phyloP scores from a whole-genome alignment of 441 rosid genomes.

The Arabidopsis hybrid region DNA sequence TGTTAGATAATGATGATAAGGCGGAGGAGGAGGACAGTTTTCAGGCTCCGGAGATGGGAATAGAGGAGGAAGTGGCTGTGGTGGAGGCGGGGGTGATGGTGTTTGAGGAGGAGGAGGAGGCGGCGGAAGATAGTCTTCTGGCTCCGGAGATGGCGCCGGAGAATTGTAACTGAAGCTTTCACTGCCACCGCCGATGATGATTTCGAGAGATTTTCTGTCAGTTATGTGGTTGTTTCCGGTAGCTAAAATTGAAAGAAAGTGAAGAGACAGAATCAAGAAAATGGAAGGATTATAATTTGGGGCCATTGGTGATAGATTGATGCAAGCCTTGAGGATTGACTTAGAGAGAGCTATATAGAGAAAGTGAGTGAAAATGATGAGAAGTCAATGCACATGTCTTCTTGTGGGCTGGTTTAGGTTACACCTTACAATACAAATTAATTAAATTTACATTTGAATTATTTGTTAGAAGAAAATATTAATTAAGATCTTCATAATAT shows the following conservation, averaged over 20 bases:
- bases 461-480: slow-evolving; percentile 2
- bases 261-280: slow-evolving; percentile 36
- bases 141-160: slow-evolving; percentile 14
- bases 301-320: slow-evolving; percentile 28
- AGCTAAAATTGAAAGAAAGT: slow-evolving; percentile 20
- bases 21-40: slow-evolving; percentile 25
- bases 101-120: slow-evolving; percentile 1
- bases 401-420: not conserved
- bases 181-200: slow-evolving; percentile 40
- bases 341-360: slow-evolving; percentile 7
- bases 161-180: not conserved
- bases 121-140: slow-evolving; percentile 23
- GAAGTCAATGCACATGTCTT: slow-evolving; percentile 35
- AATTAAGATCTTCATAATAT: slow-evolving; percentile 5
- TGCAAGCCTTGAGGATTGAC: slow-evolving; percentile 25
- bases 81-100: not conserved
- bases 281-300: slow-evolving; percentile 36
- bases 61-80: slow-evolving; percentile 22
- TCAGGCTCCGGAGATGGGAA: slow-evolving; percentile 13
- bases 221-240: slow-evolving; percentile 29
- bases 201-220: slow-evolving; percentile 40
- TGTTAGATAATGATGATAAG: not conserved
- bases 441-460: slow-evolving; percentile 7
- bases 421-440: not conserved
- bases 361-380: not conserved